Conservation (phyloP, 1,284 basidiomycete genomes). For the Microbotryum scabiosae region DNA sequence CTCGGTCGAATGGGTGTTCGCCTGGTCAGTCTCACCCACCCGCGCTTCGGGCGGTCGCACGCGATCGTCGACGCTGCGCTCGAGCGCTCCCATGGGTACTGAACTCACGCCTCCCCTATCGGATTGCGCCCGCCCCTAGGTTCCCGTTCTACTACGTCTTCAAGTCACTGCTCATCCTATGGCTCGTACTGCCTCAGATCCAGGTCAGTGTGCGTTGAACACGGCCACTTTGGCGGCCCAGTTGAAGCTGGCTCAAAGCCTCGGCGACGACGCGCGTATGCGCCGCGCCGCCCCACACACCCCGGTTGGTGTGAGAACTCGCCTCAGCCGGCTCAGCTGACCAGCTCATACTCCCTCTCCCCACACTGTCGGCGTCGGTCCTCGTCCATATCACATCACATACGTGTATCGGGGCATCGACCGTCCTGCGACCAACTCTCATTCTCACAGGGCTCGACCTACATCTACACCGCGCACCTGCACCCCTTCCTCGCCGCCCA, state of each 20-base stretch:
- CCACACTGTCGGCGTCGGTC: not conserved
- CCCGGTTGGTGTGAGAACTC: too few species aligned
- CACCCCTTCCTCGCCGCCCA: constrained; percentile 68
- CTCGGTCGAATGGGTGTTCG: constrained; percentile 70
- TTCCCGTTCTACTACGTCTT: constrained; percentile 77
- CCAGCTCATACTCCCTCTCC: not conserved
- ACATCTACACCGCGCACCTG: constrained; percentile 65
- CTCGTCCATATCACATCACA: not conserved
- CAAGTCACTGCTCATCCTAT: constrained; percentile 77
- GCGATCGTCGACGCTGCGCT: not conserved
- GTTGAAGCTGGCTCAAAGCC: not conserved
- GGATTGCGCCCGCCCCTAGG: constrained; percentile 45
- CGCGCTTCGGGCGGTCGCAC: not conserved
- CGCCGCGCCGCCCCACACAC: not conserved
- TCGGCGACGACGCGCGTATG: not conserved
- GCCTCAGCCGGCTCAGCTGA: too few species aligned
- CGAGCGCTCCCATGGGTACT: not conserved
- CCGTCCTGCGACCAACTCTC: not conserved
- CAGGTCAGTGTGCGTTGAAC: constrained; percentile 29
- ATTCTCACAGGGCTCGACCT: constrained; percentile 55
- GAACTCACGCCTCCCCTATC: not conserved
- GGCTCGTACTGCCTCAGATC: constrained; percentile 82
- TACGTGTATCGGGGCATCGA: not conserved
- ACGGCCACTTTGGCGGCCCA: not conserved
- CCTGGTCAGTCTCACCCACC: constrained; percentile 50